Evolutionary conservation across 2,329 filamentous ascomycete genomes (phyloP).

Genomic region (Thielaviopsis populi): DNA sequence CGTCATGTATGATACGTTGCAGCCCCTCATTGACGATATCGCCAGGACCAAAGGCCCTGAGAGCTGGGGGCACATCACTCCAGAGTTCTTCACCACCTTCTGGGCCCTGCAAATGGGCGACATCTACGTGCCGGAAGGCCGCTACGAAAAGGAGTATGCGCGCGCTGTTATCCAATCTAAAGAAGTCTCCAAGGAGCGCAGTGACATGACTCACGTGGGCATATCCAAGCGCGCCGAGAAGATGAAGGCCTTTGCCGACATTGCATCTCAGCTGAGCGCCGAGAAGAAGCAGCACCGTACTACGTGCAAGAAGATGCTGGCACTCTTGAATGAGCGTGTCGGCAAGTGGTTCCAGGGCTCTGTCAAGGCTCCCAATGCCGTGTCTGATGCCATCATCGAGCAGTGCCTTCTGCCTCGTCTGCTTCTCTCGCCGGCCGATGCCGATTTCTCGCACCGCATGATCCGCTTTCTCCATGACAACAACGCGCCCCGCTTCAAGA

Average conservation of each 20-base stretch:
- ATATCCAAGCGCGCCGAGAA: constrained; percentile 53
- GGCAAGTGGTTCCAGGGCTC: constrained; percentile 58
- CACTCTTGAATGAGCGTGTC: constrained; percentile 60
- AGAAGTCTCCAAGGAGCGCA: constrained; percentile 53
- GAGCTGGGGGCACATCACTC: constrained; percentile 54
- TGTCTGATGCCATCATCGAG: constrained; percentile 69
- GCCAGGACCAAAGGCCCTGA: constrained; percentile 44
- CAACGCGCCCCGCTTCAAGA: constrained; percentile 72
- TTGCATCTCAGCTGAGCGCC: constrained; percentile 23
- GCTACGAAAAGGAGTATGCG: constrained; percentile 63
- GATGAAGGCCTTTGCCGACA: constrained; percentile 52
- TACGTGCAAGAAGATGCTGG: constrained; percentile 26
- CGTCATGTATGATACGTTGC: constrained; percentile 30
- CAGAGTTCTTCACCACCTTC: constrained; percentile 78
- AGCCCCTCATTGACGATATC: constrained; percentile 57
- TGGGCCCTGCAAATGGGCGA: constrained; percentile 83
- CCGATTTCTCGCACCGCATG: constrained; percentile 76
- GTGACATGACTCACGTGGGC: constrained; percentile 54
- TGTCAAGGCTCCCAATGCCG: constrained; percentile 33
- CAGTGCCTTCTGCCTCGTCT: constrained; percentile 85
- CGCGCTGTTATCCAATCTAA: constrained; percentile 52
- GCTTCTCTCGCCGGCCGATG: constrained; percentile 69
- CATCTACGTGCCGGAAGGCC: constrained; percentile 57
- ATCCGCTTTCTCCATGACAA: constrained; percentile 75
- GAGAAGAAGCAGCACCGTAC: constrained; percentile 17